phyloP scores from a whole-genome alignment of 192 early-diverging fungal species.

The Gamsiella multidivaricata region DNA sequence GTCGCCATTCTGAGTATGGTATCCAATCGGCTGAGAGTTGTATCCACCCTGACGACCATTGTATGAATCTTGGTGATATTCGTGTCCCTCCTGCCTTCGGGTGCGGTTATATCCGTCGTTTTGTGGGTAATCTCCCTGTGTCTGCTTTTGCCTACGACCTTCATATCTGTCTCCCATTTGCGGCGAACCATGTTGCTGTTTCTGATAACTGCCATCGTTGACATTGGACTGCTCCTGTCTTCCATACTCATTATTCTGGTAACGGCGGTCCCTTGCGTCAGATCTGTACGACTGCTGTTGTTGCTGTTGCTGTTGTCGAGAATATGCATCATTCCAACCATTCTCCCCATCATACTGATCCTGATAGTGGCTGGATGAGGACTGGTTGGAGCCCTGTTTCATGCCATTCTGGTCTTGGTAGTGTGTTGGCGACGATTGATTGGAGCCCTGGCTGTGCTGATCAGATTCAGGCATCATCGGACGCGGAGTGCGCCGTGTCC shows the following conservation, averaged over 20 bases:
- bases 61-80: slow-evolving; percentile 6
- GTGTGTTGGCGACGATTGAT: no score
- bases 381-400: no score
- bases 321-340: no score
- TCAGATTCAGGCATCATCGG: background rate
- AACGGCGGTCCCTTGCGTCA: background rate
- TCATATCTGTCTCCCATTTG: no score
- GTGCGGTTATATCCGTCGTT: background rate
- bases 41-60: background rate
- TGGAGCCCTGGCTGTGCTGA: no score
- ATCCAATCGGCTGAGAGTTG: background rate
- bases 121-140: background rate
- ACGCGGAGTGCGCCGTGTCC: background rate
- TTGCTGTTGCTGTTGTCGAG: background rate
- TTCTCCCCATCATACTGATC: no score
- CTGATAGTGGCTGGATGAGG: no score
- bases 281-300: background rate
- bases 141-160: background rate
- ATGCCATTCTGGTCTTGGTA: no score
- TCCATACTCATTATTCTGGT: background rate
- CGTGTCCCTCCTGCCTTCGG: background rate
- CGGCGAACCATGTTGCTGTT: background rate
- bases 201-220: background rate
- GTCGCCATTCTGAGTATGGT: background rate
- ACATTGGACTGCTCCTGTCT: background rate